Evolutionary conservation across 192 early-diverging fungal genomes (phyloP).

Genomic region (Mortierella antarctica): DNA sequence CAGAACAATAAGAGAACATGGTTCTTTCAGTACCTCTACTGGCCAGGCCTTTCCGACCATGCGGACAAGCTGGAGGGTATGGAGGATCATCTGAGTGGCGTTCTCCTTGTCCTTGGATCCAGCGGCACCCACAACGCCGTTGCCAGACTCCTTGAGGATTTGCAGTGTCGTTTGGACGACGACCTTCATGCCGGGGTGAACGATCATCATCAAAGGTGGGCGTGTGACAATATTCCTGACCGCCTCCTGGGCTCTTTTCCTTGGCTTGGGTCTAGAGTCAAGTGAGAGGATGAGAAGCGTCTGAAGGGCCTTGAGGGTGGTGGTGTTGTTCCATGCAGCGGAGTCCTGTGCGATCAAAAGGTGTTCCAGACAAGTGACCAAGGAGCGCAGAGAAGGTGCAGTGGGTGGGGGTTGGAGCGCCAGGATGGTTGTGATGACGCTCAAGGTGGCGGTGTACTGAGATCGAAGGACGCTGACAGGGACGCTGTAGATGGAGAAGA

Average conservation of each 20-base stretch:
- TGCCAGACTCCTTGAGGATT: constrained; percentile 51
- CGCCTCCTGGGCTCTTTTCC: constrained; percentile 89
- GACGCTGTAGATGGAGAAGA: constrained; percentile 53
- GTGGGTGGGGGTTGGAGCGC: constrained; percentile 74
- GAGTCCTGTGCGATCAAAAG: constrained; percentile 85
- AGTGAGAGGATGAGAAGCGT: constrained; percentile 80
- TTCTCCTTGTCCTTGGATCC: constrained; percentile 52
- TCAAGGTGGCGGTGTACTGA: constrained; percentile 70
- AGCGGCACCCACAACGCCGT: constrained; percentile 42
- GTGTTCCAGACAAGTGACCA: constrained; percentile 81
- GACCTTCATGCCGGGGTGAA: constrained; percentile 43
- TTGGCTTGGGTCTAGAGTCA: constrained; percentile 84
- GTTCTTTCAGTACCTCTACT: constrained; percentile 24
- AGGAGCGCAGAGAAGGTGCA: constrained; percentile 78
- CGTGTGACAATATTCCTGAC: constrained; percentile 72
- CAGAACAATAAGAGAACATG: not conserved
- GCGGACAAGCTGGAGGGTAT: constrained; percentile 48
- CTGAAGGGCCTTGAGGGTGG: constrained; percentile 76
- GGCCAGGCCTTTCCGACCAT: constrained; percentile 56
- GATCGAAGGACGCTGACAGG: constrained; percentile 65
- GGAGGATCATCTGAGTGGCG: constrained; percentile 51
- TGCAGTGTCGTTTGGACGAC: constrained; percentile 48
- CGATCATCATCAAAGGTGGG: constrained; percentile 68
- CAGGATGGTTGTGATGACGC: constrained; percentile 71
- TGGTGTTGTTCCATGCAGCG: constrained; percentile 74